Percentiles rank a stretch among this genome's conserved stretches.
Conservation (phyloP, 1,284 basidiomycete species). For the Puccinia polysora region DNA sequence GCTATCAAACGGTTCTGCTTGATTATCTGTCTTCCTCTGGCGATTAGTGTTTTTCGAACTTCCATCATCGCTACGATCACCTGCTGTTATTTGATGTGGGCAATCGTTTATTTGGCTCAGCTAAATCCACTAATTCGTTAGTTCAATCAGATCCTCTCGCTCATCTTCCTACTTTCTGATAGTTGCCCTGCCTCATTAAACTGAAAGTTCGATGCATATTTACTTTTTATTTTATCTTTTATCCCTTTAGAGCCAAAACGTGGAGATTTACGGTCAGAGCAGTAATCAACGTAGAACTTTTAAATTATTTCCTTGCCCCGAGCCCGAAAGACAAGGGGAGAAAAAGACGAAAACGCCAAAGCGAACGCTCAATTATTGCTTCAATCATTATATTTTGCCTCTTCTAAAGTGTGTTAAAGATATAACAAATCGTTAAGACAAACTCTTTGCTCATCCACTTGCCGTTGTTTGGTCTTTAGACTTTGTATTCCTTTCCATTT, state of each 20-base stretch:
- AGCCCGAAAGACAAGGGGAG: no score
- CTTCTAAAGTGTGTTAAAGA: no score
- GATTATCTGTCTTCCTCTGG: constrained; percentile 3
- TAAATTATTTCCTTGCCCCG: no score
- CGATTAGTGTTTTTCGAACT: constrained; percentile 69
- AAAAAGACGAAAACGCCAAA: no score
- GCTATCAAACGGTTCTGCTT: no score
- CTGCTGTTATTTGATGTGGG: constrained; percentile 89
- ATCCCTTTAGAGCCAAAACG: constrained; percentile 26
- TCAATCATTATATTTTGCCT: no score
- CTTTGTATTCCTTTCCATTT: no score
- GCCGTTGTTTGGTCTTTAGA: no score
- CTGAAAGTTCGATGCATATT: neutral
- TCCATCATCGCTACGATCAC: constrained; percentile 68
- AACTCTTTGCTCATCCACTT: no score
- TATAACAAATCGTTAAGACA: no score
- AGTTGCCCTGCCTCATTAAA: neutral
- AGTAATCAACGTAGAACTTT: no score
- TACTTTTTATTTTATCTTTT: neutral
- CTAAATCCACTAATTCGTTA: constrained; percentile 78
- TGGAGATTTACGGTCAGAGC: constrained; percentile 24
- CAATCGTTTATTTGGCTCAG: constrained; percentile 85
- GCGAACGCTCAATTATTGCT: no score
- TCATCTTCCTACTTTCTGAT: neutral
- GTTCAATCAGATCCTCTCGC: constrained; percentile 44